Evolutionary conservation across 2,329 filamentous ascomycete genomes (phyloP).

Genomic region (Pestalotiopsis fici): DNA sequence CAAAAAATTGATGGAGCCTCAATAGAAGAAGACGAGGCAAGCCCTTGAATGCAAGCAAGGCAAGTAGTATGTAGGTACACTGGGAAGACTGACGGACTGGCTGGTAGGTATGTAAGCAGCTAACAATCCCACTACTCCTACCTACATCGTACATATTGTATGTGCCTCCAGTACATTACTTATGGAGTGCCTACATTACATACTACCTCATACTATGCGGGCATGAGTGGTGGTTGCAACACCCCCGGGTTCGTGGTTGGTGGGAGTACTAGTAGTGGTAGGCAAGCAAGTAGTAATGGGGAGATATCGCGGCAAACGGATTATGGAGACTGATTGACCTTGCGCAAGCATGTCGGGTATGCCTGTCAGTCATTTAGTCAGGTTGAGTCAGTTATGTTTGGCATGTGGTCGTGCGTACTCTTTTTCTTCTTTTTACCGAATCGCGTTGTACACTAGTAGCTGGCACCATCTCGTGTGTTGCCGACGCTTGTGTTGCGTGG

Average conservation of each 20-base stretch:
- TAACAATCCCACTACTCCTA: no score
- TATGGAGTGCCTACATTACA: no score
- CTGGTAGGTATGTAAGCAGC: no score
- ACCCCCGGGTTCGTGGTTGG: neutral
- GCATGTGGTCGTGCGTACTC: neutral
- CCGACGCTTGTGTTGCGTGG: neutral
- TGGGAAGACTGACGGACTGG: no score
- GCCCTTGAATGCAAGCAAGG: no score
- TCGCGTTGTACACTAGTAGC: neutral
- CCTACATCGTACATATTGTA: no score
- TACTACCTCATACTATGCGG: neutral
- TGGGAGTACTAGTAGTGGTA: no score
- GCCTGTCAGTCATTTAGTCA: no score
- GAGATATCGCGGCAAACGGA: neutral
- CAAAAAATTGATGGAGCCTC: neutral
- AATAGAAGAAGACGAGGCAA: no score
- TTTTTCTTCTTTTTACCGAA: neutral
- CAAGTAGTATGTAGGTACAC: no score
- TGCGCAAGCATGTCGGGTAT: neutral
- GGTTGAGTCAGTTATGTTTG: neutral
- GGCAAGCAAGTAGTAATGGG: neutral
- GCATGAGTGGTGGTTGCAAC: neutral
- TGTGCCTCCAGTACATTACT: no score
- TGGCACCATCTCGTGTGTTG: neutral
- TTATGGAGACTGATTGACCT: neutral